phyloP scores from a whole-genome alignment of 306 rosid species.

The Betula pendula region DNA sequence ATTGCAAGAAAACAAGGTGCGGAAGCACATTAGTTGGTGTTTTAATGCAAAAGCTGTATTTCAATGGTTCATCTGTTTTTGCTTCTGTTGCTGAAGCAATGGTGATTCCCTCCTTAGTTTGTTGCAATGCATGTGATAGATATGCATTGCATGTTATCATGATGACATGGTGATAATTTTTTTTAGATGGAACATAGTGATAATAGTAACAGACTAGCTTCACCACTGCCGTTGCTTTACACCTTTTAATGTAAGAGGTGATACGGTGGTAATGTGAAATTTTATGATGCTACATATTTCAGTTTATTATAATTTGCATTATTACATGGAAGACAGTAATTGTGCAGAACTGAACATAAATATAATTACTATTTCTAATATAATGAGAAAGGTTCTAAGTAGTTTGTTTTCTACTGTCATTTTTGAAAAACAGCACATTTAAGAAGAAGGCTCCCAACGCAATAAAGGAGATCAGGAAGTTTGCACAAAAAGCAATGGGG shows the following conservation, averaged over 20 bases:
- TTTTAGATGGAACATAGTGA: too few species aligned
- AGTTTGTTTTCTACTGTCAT: background rate
- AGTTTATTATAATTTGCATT: too few species aligned
- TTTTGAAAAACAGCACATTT: conserved; percentile 61
- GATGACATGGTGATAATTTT: background rate
- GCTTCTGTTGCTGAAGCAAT: too few species aligned
- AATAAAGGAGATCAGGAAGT: conserved; percentile 90
- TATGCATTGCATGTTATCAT: background rate
- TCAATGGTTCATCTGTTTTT: background rate
- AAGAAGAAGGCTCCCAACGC: conserved; percentile 98
- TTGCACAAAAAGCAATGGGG: conserved; percentile 92
- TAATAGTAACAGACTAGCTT: background rate
- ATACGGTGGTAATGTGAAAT: too few species aligned
- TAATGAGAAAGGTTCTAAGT: background rate
- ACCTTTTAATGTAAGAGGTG: background rate
- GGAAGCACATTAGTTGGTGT: background rate
- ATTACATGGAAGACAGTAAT: too few species aligned
- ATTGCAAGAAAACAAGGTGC: background rate
- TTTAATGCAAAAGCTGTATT: background rate
- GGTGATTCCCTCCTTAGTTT: background rate
- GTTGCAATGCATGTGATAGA: background rate
- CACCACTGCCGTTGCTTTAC: background rate
- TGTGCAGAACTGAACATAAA: background rate
- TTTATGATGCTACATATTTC: background rate
- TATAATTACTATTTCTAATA: background rate